Conservation (phyloP, 2,329 filamentous ascomycete genomes). For the Geosmithia flava region DNA sequence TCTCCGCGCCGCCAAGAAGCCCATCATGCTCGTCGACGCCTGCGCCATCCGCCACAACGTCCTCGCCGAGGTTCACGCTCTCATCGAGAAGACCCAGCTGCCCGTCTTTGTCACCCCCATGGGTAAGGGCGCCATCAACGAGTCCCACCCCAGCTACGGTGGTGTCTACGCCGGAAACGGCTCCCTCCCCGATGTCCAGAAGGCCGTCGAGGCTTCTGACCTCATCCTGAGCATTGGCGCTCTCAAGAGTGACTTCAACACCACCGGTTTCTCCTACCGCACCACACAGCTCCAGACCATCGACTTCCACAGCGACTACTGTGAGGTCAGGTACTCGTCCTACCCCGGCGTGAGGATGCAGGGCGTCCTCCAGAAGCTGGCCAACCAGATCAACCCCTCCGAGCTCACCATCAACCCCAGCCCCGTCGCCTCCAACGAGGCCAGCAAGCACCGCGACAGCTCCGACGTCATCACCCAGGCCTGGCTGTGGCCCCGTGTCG, state of each 20-base stretch:
- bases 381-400: constrained; percentile 42
- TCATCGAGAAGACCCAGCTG: constrained; percentile 61
- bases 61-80: constrained; percentile 56
- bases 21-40: constrained; percentile 71
- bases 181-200: constrained; percentile 50
- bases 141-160: constrained; percentile 62
- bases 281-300: constrained; percentile 68
- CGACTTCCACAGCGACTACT: constrained; percentile 65
- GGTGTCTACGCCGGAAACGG: constrained; percentile 79
- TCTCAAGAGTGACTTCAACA: constrained; percentile 68
- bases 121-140: constrained; percentile 76
- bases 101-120: constrained; percentile 84
- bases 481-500: constrained; percentile 68
- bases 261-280: constrained; percentile 69
- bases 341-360: constrained; percentile 71
- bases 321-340: constrained; percentile 64
- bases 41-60: constrained; percentile 70
- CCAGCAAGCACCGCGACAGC: constrained; percentile 24
- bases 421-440: constrained; percentile 40
- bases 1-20: constrained; percentile 59
- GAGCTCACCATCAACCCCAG: constrained; percentile 43
- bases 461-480: constrained; percentile 48
- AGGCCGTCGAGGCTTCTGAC: constrained; percentile 56
- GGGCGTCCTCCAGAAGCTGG: constrained; percentile 62
- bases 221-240: constrained; percentile 59